Base-by-base conservation (phyloP, 2,329 filamentous ascomycete species). In the Aspergillus costaricaensis region DNA sequence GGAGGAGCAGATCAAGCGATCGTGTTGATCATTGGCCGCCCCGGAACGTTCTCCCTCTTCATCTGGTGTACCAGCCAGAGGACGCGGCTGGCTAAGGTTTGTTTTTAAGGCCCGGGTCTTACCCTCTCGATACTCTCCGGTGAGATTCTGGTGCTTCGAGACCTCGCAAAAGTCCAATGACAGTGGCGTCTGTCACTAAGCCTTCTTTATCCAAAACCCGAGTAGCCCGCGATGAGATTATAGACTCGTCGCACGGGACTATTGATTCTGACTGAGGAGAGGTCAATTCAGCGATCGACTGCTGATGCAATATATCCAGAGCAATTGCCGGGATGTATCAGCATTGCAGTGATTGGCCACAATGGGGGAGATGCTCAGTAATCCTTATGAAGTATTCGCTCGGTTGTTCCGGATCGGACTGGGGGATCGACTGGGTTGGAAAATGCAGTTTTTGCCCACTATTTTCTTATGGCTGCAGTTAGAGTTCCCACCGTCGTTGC, bases 21-120 rank as follows among this genome's bases (percentile, higher is more conserved):
- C 43, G 19, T 32, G 49, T n/a, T 57, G 39, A 25, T 59, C 55
- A 65, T 65, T 65, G 58, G 64, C 43, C 62, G 62, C 60, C 62
- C 43, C 55, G 56, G 36, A 62, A 63, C 54, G 60, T 62, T 64
- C 56, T 38, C 58, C 50, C 25, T 49, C 17, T 17, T 51, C 59
- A 38, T 50, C 53, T 63, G 56, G 44, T 38, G 38, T 57, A 64
- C n/a, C 41, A 14, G 44, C 52, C 48, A 57, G 51, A 57, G 43
- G 21, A 38, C 51, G 62, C 39, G 60, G 41, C 36, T 47, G 41
- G 47, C 48, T 25, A 47, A 55, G 19, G 51, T 17, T 50, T 49
- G 25, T 30, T 49, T 27, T 50, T 50, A 50, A 19, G 44, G 21
- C 27, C 38, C 60, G 52, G 39, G 51, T 62, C 51, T 53, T 36